Conservation (phyloP, 176 grass and related monocot species). For the Saccharum officinarum region DNA sequence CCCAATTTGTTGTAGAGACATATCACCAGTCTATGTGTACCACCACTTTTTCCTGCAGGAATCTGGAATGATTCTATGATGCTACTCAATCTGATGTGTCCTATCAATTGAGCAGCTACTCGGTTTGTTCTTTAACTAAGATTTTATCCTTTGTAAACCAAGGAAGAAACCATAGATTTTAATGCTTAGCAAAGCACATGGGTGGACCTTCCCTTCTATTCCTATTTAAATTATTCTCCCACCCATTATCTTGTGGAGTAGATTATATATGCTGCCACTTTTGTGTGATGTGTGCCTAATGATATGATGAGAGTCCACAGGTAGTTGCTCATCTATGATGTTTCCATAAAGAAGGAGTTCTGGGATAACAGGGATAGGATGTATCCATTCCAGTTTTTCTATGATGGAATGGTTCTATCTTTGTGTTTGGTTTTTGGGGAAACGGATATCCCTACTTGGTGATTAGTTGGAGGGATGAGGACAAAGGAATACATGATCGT, state of each 20-base stretch:
- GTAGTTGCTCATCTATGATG: no score
- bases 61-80: conserved; percentile 25
- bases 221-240: not conserved
- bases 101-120: not conserved
- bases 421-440: no score
- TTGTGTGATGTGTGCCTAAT: not conserved
- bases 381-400: no score
- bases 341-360: no score
- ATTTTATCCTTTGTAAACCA: not conserved
- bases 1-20: conserved; percentile 39
- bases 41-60: conserved; percentile 26
- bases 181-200: no score
- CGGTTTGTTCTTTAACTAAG: not conserved
- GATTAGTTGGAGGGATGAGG: no score
- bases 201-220: not conserved
- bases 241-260: not conserved
- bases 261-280: not conserved
- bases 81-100: not conserved
- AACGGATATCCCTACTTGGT: no score
- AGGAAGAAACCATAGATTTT: not conserved
- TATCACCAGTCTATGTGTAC: not conserved
- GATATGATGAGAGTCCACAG: not conserved
- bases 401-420: no score
- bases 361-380: no score
- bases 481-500: no score